Evolutionary conservation across 257 asterid species (phyloP).

Genomic region (Petrea volubilis): DNA sequence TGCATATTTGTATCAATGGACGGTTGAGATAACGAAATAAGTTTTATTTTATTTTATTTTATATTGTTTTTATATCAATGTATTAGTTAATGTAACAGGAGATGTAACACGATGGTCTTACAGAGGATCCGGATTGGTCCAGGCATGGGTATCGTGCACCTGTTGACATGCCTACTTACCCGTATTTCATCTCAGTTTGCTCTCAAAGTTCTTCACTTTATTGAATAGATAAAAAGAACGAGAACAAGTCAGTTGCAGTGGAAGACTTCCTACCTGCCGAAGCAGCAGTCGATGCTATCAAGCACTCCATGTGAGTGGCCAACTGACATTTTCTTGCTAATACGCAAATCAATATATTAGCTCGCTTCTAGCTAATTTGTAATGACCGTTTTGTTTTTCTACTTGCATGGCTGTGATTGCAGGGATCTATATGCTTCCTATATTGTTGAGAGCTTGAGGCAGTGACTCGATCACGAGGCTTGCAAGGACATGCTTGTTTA

Average conservation of each 20-base stretch:
- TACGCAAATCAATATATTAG: background rate
- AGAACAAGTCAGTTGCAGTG: constrained; percentile 81
- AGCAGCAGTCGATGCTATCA: constrained; percentile 68
- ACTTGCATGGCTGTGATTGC: constrained; percentile 23
- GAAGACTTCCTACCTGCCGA: constrained; percentile 83
- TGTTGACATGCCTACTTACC: too few relatives aligned
- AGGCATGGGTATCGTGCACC: too few relatives aligned
- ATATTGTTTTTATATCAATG: too few relatives aligned
- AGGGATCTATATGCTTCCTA: constrained; percentile 89
- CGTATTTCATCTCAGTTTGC: background rate
- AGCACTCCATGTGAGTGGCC: constrained; percentile 70
- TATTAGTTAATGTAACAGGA: too few relatives aligned
- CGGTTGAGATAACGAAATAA: too few relatives aligned
- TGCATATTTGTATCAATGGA: too few relatives aligned
- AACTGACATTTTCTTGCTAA: background rate
- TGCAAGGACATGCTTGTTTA: background rate
- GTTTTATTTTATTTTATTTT: too few relatives aligned
- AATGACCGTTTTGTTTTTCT: background rate
- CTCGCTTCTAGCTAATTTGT: background rate
- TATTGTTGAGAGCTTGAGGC: constrained; percentile 80
- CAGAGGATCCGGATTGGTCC: too few relatives aligned
- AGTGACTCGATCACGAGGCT: constrained; percentile 34
- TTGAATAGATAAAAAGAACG: constrained; percentile 74
- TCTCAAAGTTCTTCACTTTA: constrained; percentile 35
- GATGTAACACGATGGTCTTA: too few relatives aligned